A percentile compares a stretch with the other conserved stretches of the same genome.
These are phyloP conservation scores for Silene coronaria DNA, from an alignment of 179 eudicot species.

Conservation along the genomic window DNA sequence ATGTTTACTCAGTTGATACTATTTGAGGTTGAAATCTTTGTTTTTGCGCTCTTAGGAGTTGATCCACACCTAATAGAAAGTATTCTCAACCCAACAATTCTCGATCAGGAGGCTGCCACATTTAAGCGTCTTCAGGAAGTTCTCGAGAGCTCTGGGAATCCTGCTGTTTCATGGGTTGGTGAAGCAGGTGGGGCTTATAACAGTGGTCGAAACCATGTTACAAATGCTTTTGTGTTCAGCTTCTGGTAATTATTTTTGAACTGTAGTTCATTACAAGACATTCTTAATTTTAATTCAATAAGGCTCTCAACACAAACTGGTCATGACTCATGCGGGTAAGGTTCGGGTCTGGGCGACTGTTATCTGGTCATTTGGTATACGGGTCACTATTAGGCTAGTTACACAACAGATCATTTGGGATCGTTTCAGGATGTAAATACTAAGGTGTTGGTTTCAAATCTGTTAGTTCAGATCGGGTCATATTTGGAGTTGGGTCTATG, in stretches of 20 bases:
- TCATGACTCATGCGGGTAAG: no score
- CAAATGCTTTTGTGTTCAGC: slow-evolving; percentile 76
- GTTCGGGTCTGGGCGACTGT: no score
- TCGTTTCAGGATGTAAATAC: background rate
- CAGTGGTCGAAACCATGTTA: slow-evolving; percentile 68
- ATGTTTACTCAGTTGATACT: background rate
- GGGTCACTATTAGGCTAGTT: background rate
- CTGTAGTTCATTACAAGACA: background rate
- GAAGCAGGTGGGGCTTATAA: slow-evolving; percentile 95
- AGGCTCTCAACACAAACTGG: no score
- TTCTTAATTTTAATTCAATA: background rate
- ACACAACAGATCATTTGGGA: background rate
- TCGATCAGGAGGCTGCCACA: slow-evolving; percentile 53
- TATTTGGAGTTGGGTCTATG: background rate
- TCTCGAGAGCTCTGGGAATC: slow-evolving; percentile 35
- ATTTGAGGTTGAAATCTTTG: background rate
- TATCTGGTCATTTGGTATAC: background rate
- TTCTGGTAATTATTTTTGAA: slow-evolving; percentile 56
- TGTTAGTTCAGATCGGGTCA: background rate
- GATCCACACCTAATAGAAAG: slow-evolving; percentile 69
- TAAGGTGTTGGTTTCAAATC: background rate
- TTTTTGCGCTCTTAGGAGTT: slow-evolving; percentile 37
- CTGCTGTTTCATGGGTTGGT: slow-evolving; percentile 82
- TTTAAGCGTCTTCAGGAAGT: slow-evolving; percentile 47
- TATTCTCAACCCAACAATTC: slow-evolving; percentile 61